Evolutionary conservation across 2,329 filamentous ascomycete genomes (phyloP), one percentile per base, ranked within the genome.

Genomic region (Daldinia sp.): DNA sequence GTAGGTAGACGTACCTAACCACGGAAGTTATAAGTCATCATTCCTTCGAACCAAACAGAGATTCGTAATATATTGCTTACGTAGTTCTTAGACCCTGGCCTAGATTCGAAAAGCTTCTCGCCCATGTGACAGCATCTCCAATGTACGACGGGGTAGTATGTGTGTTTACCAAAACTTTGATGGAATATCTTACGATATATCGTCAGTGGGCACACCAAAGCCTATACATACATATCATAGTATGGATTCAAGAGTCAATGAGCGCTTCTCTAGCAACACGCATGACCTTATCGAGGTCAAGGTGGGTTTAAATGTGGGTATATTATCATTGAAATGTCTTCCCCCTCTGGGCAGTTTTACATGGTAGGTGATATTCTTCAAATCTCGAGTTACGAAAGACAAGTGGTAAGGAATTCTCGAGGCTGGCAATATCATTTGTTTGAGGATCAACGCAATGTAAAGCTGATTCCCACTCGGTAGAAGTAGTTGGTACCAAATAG

Each of bases 11-110:
- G 20, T 23, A 23, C 20, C 20, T 23, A 23, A 23, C 20, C 20
- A 15, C 44, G 20, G 33, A 54, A 54, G 18, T 30, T 23, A 54
- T 37, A 54, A 37, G 33, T 54, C n/a, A 42, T 65, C 33, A 37
- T 15, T 15, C 56, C 33, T n/a, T 55, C 35, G 23, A 57, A 26
- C 42, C 41, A 63, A 55, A 51, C 23, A 44, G 18, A 30, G 39
- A 18, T 44, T 39, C 20, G 35, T 53, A 66, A 66, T 63, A 63
- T 63, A 66, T 66, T 66, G 63, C 51, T 54, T 54, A 54, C 51
- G 62, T 68, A 67, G 37, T 30, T 13, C 30, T 39, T 26, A 46
- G 20, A 28, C 55, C 46, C 41, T 33, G n/a, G 39, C 6, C 26
- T 15, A 28, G 41, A 50, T 51, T 42, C 12, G 6, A 41, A 61